These are phyloP conservation scores for Leccinum obscurum DNA, from an alignment of 768 basidiomycete species.

Conservation along the genomic window DNA sequence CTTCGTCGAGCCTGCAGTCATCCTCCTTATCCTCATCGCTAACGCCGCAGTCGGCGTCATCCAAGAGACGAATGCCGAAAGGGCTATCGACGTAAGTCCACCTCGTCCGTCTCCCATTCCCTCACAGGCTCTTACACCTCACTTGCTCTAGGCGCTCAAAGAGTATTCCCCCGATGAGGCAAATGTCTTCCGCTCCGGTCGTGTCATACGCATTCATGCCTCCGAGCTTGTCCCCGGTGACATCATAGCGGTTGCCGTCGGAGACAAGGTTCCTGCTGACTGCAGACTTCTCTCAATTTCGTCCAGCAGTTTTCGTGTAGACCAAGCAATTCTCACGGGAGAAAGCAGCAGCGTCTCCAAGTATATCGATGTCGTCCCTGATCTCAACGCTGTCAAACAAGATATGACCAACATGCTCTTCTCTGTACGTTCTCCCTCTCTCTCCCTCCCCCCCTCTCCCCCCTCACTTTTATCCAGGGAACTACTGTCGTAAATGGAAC, in stretches of 20 bases:
- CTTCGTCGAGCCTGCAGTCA: constrained; percentile 94
- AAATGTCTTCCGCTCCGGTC: constrained; percentile 78
- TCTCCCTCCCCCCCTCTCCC: neutral
- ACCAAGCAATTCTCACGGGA: constrained; percentile 96
- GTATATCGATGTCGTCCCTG: constrained; percentile 62
- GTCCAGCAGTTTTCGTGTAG: constrained; percentile 91
- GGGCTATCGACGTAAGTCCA: constrained; percentile 88
- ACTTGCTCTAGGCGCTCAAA: constrained; percentile 71
- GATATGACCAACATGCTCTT: constrained; percentile 98
- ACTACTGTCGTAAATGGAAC: constrained; percentile 96
- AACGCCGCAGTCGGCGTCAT: constrained; percentile 98
- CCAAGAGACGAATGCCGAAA: constrained; percentile 95
- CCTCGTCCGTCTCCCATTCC: neutral
- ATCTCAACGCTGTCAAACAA: constrained; percentile 87
- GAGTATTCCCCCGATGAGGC: constrained; percentile 98
- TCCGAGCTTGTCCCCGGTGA: constrained; percentile 94
- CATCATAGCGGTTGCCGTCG: constrained; percentile 86
- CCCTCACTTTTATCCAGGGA: constrained; percentile 50
- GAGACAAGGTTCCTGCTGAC: constrained; percentile 95
- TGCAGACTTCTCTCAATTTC: constrained; percentile 86
- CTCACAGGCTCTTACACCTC: neutral
- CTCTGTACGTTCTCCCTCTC: constrained; percentile 53
- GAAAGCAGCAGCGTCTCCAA: constrained; percentile 83
- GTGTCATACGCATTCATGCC: constrained; percentile 73
- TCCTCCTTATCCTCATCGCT: constrained; percentile 91